Conservation (phyloP, 768 basidiomycete genomes). For the Hygrocybe punicea region DNA sequence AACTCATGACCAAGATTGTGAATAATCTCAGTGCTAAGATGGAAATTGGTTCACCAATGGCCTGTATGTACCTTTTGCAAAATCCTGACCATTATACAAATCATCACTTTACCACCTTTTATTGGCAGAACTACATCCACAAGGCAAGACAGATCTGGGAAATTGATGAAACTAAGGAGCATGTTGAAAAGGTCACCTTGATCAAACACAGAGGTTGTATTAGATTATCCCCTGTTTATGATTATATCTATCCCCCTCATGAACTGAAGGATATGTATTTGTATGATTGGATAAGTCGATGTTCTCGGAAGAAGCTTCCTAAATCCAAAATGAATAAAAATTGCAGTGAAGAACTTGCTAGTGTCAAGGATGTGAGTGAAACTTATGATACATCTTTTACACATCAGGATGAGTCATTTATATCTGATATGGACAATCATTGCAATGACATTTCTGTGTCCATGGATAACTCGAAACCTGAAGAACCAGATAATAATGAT, state of each 20-base stretch:
- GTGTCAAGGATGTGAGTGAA: background rate
- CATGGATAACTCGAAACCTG: too few species aligned
- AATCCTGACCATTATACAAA: conserved; percentile 34
- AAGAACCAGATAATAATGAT: too few species aligned
- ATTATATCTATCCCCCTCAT: conserved; percentile 27
- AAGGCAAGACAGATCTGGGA: conserved; percentile 14
- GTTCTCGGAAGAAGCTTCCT: conserved; percentile 10
- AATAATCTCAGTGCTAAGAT: conserved; percentile 27
- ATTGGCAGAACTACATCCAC: conserved; percentile 11
- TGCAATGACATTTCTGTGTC: too few species aligned
- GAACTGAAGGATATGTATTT: conserved; percentile 19
- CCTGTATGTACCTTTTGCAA: conserved; percentile 20
- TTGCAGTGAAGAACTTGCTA: too few species aligned
- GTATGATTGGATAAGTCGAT: conserved; percentile 27
- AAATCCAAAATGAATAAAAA: conserved; percentile 1
- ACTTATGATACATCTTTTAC: background rate
- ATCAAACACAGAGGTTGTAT: conserved; percentile 14
- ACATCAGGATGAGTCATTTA: conserved; percentile 20
- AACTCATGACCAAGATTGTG: conserved; percentile 24
- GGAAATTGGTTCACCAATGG: conserved; percentile 32
- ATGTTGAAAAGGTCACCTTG: conserved; percentile 19
- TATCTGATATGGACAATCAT: too few species aligned
- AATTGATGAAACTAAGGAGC: conserved; percentile 1
- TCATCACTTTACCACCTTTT: conserved; percentile 23
- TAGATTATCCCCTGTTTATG: conserved; percentile 18